phyloP scores from a whole-genome alignment of 345 rosid genomes.

The Salix arbutifolia region DNA sequence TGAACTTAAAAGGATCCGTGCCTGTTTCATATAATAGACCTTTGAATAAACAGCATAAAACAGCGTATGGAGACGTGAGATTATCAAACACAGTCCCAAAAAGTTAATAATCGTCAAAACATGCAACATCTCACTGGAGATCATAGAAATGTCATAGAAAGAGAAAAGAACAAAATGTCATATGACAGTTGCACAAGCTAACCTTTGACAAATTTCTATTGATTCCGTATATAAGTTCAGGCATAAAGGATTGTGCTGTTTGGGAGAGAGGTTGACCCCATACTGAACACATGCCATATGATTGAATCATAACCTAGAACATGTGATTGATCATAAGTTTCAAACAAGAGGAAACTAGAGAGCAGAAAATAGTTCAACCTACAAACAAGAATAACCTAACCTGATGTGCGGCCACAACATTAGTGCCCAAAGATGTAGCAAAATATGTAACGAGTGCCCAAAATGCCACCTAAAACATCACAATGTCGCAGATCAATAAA shows the following conservation, averaged over 20 bases:
- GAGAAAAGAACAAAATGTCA: neutral
- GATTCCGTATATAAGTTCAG: conserved; percentile 69
- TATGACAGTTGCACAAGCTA: neutral
- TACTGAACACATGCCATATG: conserved; percentile 53
- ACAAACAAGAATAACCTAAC: conserved; percentile 24
- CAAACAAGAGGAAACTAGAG: neutral
- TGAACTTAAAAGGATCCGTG: conserved; percentile 73
- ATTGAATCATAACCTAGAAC: conserved; percentile 66
- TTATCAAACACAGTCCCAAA: neutral
- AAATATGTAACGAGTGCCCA: conserved; percentile 69
- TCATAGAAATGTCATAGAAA: neutral
- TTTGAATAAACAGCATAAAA: neutral
- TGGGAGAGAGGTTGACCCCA: conserved; percentile 91
- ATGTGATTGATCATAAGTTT: neutral
- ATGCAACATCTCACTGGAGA: neutral
- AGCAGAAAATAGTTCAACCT: neutral
- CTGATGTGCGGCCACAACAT: conserved; percentile 85
- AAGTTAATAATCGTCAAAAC: neutral
- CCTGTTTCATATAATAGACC: conserved; percentile 42
- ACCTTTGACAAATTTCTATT: conserved; percentile 61
- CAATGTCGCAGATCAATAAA: conserved; percentile 2
- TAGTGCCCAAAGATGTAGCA: conserved; percentile 83
- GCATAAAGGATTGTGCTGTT: conserved; percentile 93
- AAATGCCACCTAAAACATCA: conserved; percentile 58
- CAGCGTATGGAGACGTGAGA: neutral